These are phyloP conservation scores for Insectozyma bohioensis DNA, from an alignment of 1,139 yeast species.

Conservation along the genomic window DNA sequence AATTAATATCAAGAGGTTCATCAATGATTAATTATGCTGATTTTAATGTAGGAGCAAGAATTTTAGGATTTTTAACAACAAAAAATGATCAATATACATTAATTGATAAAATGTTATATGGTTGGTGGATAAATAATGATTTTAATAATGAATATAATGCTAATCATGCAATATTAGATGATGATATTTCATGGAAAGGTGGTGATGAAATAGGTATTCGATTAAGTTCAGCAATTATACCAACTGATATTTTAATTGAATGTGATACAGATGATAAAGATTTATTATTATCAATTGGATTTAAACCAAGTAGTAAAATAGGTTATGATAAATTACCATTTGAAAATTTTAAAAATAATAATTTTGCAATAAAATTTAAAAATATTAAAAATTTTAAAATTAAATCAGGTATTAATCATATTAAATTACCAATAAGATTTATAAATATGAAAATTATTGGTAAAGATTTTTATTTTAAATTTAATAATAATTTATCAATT, in stretches of 20 bases:
- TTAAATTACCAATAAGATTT: conserved; percentile 35
- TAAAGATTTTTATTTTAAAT: conserved; percentile 37
- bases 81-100: conserved; percentile 18
- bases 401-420: conserved; percentile 23
- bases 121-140: conserved; percentile 42
- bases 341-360: conserved; percentile 15
- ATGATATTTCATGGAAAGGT: conserved; percentile 37
- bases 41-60: conserved; percentile 39
- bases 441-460: conserved; percentile 34
- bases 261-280: conserved; percentile 10
- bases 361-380: conserved; percentile 28
- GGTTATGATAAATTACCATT: conserved; percentile 11
- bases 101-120: conserved; percentile 31
- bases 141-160: conserved; percentile 34
- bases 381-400: conserved; percentile 28
- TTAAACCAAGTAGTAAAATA: conserved; percentile 26
- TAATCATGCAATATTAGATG: conserved; percentile 38
- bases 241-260: conserved; percentile 37
- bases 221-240: conserved; percentile 30
- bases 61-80: conserved; percentile 41
- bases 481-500: conserved; percentile 16
- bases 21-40: conserved; percentile 44
- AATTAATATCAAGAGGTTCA: conserved; percentile 36
- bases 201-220: conserved; percentile 38
- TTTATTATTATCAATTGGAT: conserved; percentile 23